Base-by-base conservation (phyloP, 2,329 filamentous ascomycete species). In the Eurotiales sp. region DNA sequence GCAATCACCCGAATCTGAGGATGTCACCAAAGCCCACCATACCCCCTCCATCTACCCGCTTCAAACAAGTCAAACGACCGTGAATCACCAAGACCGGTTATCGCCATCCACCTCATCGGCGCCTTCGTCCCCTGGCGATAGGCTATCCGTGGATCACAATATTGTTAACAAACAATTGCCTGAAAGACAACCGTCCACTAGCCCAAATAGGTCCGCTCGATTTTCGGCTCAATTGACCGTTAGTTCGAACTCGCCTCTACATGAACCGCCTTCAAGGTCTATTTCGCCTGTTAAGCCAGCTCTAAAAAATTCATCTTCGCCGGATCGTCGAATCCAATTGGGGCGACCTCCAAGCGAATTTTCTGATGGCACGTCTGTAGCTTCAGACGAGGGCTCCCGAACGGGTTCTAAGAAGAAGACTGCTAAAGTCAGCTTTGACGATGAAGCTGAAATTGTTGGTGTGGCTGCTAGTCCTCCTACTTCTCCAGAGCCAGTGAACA, bases 351-450 rank as follows among this genome's bases (percentile, higher is more conserved):
- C 73, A 1, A 81, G 79, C 56, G 81, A 83, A 54, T 67, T 76
- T 1, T 84, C 81, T 1, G 81, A 84, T 55, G 78, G 70, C 1
- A 74, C 75, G 3, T 84, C 81, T 5, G 63, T 69, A 15, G 66
- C 65, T 32, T 76, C 74, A 3, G 72, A 74, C 36, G 74, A 77
- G 41, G 71, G 72, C 8, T 59, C 55, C 21, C 67, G 65, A 30
- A 36, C 65, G 14, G 64, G 59, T 17, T 70, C 70, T 54, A 79
- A 75, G 56, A 83, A 78, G 65, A 81, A 78, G 61, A 67, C 67
- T 25, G 74, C 74, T 3, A 74, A 81, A 48, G 82, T 85, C 47
- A 96, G 90, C 70, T 96, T 85, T 58, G 81, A 84, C 51, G 80
- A 83, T 39, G 75, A 77, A 42, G 70, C 77, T 4, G 72, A 77